These are phyloP conservation scores for Glycine latifolia DNA, from an alignment of 306 rosid species.

Conservation along the genomic window DNA sequence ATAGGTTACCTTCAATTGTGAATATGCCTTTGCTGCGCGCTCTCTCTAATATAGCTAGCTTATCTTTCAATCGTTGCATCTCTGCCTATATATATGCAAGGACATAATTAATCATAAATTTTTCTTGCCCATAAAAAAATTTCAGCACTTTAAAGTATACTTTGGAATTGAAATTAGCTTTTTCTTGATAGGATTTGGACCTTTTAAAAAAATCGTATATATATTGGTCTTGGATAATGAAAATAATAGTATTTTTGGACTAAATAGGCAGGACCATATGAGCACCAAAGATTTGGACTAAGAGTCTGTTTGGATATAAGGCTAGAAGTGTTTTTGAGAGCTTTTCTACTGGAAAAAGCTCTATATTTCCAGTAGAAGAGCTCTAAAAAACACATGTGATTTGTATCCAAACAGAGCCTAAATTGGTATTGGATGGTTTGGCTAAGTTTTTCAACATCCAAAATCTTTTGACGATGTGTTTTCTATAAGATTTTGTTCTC, in stretches of 20 bases:
- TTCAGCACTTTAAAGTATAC: constrained; percentile 6
- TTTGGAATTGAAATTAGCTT: constrained; percentile 7
- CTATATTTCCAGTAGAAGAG: too few relatives aligned
- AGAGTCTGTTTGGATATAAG: too few relatives aligned
- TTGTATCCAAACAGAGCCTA: too few relatives aligned
- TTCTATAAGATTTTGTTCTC: constrained; percentile 91
- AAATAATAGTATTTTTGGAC: constrained; percentile 10
- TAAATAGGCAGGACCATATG: constrained; percentile 12
- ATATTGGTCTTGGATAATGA: too few relatives aligned
- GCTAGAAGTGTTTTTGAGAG: too few relatives aligned
- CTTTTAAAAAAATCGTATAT: not conserved
- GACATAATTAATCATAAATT: constrained; percentile 23
- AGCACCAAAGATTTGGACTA: too few relatives aligned
- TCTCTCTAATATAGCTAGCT: constrained; percentile 80
- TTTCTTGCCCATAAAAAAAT: not conserved
- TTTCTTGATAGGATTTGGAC: constrained; percentile 9
- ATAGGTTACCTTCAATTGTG: constrained; percentile 76
- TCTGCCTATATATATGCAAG: constrained; percentile 69
- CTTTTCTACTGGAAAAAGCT: too few relatives aligned
- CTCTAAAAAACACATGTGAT: too few relatives aligned
- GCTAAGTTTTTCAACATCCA: constrained; percentile 91
- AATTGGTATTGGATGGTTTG: constrained; percentile 58
- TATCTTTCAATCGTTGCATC: constrained; percentile 87
- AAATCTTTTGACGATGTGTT: constrained; percentile 86
- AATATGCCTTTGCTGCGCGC: constrained; percentile 95